Base-by-base conservation (phyloP, 208 protist genomes). In the Leishmania martiniquensis region DNA sequence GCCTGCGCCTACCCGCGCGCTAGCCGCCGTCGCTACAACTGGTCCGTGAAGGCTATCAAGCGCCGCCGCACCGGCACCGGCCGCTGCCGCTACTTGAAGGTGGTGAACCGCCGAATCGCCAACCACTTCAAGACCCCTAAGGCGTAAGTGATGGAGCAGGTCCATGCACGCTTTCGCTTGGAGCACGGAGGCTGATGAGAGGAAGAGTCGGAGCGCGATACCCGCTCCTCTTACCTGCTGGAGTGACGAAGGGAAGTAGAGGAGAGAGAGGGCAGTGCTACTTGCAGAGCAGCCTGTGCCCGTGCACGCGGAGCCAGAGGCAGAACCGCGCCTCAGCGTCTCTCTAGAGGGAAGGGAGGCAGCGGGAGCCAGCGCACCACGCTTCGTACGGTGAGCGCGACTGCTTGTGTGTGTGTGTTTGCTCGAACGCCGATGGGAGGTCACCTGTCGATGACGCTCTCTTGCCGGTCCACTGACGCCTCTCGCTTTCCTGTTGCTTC, bases 11-110 rank as follows among this genome's bases (percentile, higher is more conserved):
- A 98, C 93, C 99, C 99, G 54, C 89, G 95, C 55, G 83, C 99
- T 49, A 97, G 97, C 81, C 96, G 98, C 84, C 93, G 99, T 81
- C 96, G 93, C 91, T 98, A 97, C 92, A 98, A 99, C 92, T 99
- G 99, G 99, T 93, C 87, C 66, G 88, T 96, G 59, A 99, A 99
- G 94, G 95, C 99, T 75, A 97, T 98, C 83, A 98, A 99, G 91
- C 96, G 99, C 85, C 98, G 98, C 79, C 99, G 95, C 68, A 99
- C 98, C 60, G 99, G 99, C 83, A 99, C 99, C 75, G 99, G 99
- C 76, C 97, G 99, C 92, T 99, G 97, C 89, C 88, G 97, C 82
- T 97, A 99, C 93, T 86, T 99, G 45, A 99, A 99, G 92, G 78
- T 87, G 59, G 95, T 99, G 55, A 94, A 98, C 89, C 97, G 98